Evolutionary conservation across 2,329 filamentous ascomycete genomes (phyloP).

Genomic region (Zopfia rhizophila): DNA sequence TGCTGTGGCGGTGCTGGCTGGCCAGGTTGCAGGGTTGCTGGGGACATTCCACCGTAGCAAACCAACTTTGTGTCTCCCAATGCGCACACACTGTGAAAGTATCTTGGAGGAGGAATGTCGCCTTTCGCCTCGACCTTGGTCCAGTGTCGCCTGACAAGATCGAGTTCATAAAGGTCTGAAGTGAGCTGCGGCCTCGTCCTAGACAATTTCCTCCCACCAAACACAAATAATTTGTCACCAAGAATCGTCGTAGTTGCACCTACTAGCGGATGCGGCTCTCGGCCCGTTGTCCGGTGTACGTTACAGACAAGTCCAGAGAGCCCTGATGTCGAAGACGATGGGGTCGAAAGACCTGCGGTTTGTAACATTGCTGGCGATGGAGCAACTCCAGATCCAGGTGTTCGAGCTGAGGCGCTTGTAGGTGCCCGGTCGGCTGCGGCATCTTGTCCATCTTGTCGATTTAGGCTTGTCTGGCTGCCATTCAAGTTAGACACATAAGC

Average conservation of each 20-base stretch:
- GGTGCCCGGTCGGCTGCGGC: constrained; percentile 48
- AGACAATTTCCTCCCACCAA: constrained; percentile 89
- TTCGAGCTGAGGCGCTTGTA: constrained; percentile 42
- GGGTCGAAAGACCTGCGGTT: constrained; percentile 49
- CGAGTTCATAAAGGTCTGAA: constrained; percentile 90
- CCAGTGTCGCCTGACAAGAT: constrained; percentile 92
- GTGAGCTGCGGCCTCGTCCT: constrained; percentile 85
- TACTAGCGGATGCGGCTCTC: constrained; percentile 89
- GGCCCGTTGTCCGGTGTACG: constrained; percentile 84
- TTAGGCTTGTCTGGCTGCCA: constrained; percentile 59
- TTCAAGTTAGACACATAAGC: constrained; percentile 55
- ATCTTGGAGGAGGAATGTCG: constrained; percentile 88
- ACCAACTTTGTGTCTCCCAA: constrained; percentile 96
- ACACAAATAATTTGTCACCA: constrained; percentile 96
- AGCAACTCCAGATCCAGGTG: constrained; percentile 55
- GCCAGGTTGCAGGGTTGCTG: constrained; percentile 63
- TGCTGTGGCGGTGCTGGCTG: constrained; percentile 51
- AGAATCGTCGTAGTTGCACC: constrained; percentile 95
- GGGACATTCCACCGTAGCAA: constrained; percentile 98
- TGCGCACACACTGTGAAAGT: constrained; percentile 96
- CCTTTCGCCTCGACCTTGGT: constrained; percentile 85
- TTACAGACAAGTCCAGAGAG: constrained; percentile 75
- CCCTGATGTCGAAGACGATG: constrained; percentile 64
- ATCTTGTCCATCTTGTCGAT: constrained; percentile 56
- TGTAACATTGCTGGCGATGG: constrained; percentile 54